A percentile compares a stretch with the other conserved stretches of the same genome.
These are phyloP conservation scores for Fomitopsis betulina DNA, from an alignment of 1,284 basidiomycete species.

Conservation along the genomic window DNA sequence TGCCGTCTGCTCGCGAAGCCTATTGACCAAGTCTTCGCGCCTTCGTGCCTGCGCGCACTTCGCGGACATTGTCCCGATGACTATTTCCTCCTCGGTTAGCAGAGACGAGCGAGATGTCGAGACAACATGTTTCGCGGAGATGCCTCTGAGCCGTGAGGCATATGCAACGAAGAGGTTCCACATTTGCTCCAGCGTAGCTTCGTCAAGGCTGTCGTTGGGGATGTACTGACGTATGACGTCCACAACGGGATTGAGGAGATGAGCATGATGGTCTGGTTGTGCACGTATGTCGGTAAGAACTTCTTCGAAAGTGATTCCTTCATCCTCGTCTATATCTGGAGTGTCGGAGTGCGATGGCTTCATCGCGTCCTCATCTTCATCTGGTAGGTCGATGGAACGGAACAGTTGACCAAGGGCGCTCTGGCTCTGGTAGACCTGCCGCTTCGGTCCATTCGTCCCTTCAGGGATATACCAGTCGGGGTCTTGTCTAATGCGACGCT, in stretches of 20 bases:
- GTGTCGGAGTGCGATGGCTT: slow-evolving; percentile 16
- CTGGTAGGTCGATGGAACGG: slow-evolving; percentile 48
- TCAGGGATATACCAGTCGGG: slow-evolving; percentile 69
- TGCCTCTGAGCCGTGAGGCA: slow-evolving; percentile 39
- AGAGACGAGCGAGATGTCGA: slow-evolving; percentile 29
- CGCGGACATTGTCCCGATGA: slow-evolving; percentile 58
- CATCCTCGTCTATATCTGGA: slow-evolving; percentile 14
- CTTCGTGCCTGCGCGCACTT: slow-evolving; percentile 51
- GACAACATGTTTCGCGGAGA: slow-evolving; percentile 45
- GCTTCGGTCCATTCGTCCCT: slow-evolving; percentile 33
- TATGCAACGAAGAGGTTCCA: slow-evolving; percentile 44
- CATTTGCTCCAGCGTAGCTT: slow-evolving; percentile 16
- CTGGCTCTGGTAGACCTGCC: slow-evolving; percentile 43
- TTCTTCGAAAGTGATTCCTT: slow-evolving; percentile 17
- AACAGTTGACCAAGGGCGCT: slow-evolving; percentile 55
- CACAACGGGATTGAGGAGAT: slow-evolving; percentile 18
- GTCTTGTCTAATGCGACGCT: slow-evolving; percentile 25
- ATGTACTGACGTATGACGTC: slow-evolving; percentile 1
- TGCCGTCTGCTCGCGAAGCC: slow-evolving; percentile 49
- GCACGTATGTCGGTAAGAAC: slow-evolving; percentile 21
- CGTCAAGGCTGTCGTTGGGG: slow-evolving; percentile 8
- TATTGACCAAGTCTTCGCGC: slow-evolving; percentile 46
- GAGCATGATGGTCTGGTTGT: slow-evolving; percentile 16
- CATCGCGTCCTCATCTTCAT: slow-evolving; percentile 17
- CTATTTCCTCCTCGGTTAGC: slow-evolving; percentile 34